Conservation (phyloP, 2,329 filamentous ascomycete species). For the Apiospora rasikravindrae region DNA sequence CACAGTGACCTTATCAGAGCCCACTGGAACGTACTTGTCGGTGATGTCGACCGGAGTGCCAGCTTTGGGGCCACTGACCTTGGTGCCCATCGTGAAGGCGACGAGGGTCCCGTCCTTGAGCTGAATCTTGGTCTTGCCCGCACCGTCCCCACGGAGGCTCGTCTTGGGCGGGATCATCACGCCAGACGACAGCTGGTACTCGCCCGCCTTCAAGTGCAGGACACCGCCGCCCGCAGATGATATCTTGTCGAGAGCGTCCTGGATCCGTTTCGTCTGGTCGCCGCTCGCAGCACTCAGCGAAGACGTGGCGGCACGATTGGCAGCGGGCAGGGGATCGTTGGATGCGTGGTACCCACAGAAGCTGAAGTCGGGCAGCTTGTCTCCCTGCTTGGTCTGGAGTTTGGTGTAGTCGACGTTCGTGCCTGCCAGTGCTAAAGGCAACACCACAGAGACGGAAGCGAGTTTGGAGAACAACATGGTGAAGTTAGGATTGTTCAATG, state of each 20-base stretch:
- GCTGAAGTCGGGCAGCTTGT: constrained; percentile 1
- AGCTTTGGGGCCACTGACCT: neutral
- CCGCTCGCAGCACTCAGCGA: neutral
- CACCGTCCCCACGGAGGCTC: too few relatives aligned
- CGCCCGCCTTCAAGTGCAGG: neutral
- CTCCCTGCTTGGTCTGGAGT: neutral
- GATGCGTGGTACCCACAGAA: neutral
- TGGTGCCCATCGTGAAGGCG: neutral
- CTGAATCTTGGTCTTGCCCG: neutral
- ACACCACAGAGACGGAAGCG: neutral
- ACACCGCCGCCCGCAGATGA: neutral
- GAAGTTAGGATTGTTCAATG: neutral
- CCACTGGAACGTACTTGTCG: neutral
- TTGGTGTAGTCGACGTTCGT: neutral
- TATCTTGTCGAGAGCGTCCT: neutral
- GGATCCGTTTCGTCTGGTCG: neutral
- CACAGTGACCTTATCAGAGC: neutral
- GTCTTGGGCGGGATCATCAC: too few relatives aligned
- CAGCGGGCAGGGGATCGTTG: neutral
- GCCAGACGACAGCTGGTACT: neutral
- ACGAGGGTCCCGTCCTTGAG: neutral
- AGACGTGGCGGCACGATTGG: neutral
- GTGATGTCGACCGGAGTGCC: neutral
- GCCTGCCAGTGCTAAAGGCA: neutral
- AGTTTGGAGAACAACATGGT: neutral